Evolutionary conservation across 2,329 filamentous ascomycete genomes (phyloP).

Genomic region (Cryphonectria naterciae): DNA sequence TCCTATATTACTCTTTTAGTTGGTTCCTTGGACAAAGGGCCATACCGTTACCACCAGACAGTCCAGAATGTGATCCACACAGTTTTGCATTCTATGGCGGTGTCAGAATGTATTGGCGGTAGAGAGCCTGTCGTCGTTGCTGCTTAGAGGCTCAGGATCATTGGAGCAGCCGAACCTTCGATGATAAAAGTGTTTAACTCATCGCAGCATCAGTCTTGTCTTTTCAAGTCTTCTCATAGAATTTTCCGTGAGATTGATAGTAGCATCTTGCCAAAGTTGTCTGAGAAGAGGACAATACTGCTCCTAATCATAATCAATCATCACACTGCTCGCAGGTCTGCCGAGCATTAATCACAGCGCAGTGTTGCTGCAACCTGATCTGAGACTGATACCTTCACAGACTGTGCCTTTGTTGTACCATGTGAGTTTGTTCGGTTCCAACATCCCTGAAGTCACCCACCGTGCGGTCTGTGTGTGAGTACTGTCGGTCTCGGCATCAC

Average conservation of each 20-base stretch:
- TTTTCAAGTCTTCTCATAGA: neutral
- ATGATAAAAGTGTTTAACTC: neutral
- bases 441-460: constrained; percentile 59
- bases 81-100: neutral
- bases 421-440: constrained; percentile 45
- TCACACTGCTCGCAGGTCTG: neutral
- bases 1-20: no score
- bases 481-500: constrained; percentile 49
- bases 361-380: constrained; percentile 8
- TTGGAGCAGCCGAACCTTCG: neutral
- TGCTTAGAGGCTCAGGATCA: neutral
- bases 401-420: constrained; percentile 57
- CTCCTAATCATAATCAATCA: neutral
- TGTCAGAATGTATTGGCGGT: no score
- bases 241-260: neutral
- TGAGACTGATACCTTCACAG: constrained; percentile 51
- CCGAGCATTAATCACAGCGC: neutral
- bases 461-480: constrained; percentile 62
- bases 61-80: neutral
- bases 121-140: neutral
- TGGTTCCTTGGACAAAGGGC: no score
- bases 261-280: neutral
- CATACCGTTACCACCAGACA: neutral
- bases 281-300: neutral
- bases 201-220: neutral